Conservation (phyloP, 2,329 filamentous ascomycete genomes). For the Ramularia collo-cygni region DNA sequence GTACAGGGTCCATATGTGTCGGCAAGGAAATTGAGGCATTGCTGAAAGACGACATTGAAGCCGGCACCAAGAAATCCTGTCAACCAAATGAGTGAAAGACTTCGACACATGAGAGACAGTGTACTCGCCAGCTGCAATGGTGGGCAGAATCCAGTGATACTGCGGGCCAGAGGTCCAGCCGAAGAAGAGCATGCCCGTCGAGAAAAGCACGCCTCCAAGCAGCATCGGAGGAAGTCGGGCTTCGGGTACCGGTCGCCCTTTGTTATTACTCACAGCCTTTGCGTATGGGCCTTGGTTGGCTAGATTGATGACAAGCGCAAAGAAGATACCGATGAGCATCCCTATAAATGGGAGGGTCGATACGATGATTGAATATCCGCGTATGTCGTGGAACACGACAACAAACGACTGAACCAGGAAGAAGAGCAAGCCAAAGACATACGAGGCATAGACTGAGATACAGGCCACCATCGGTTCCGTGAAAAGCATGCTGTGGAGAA, state of each 20-base stretch:
- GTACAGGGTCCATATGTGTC: constrained; percentile 24
- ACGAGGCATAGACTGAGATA: constrained; percentile 38
- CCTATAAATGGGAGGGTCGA: constrained; percentile 78
- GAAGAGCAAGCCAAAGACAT: constrained; percentile 56
- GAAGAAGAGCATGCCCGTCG: constrained; percentile 36
- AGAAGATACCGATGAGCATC: constrained; percentile 43
- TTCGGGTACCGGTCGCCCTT: constrained; percentile 41
- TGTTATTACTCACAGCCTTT: too few species aligned
- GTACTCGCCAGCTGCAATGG: too few species aligned
- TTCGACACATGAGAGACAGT: too few species aligned
- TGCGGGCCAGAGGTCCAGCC: constrained; percentile 37
- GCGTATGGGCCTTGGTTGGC: constrained; percentile 29
- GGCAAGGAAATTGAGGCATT: constrained; percentile 41
- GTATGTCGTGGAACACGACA: constrained; percentile 66
- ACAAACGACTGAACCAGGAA: constrained; percentile 81
- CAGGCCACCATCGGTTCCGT: constrained; percentile 45
- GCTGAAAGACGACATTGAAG: constrained; percentile 41
- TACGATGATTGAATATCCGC: constrained; percentile 62
- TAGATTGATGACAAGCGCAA: constrained; percentile 17
- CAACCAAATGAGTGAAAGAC: too few species aligned
- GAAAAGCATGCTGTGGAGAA: constrained; percentile 44
- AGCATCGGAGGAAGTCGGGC: constrained; percentile 40
- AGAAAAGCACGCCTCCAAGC: constrained; percentile 42
- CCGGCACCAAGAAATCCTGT: constrained; percentile 40
- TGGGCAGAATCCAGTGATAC: constrained; percentile 41